phyloP scores from a whole-genome alignment of 352 stramenopile species.

The Phytophthora pluvialis region DNA sequence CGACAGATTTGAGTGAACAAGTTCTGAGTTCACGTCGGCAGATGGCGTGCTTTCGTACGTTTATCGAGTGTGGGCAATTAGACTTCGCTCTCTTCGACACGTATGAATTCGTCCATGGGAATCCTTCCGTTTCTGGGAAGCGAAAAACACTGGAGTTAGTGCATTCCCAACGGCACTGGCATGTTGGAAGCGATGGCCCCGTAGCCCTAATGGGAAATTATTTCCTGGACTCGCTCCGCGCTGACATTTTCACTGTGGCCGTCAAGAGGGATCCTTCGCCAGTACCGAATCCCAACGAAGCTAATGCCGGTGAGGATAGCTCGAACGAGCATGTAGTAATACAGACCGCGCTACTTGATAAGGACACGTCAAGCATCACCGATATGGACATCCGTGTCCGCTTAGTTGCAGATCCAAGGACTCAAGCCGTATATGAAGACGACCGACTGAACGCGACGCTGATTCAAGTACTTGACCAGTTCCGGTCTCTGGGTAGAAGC shows the following conservation, averaged over 20 bases:
- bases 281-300: neutral
- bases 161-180: constrained; percentile 37
- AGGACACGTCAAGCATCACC: constrained; percentile 47
- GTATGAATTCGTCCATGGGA: constrained; percentile 42
- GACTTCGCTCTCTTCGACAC: constrained; percentile 83
- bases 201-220: constrained; percentile 87
- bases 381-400: constrained; percentile 59
- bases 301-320: neutral
- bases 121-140: neutral
- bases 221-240: constrained; percentile 78
- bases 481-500: constrained; percentile 4
- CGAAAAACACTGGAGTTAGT: constrained; percentile 45
- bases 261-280: neutral
- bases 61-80: constrained; percentile 45
- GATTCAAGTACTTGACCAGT: constrained; percentile 37
- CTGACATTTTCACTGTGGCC: constrained; percentile 68
- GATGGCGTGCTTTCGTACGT: constrained; percentile 68
- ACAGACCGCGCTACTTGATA: constrained; percentile 53
- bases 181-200: constrained; percentile 52
- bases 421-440: constrained; percentile 44
- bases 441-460: constrained; percentile 50
- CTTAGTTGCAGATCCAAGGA: constrained; percentile 26
- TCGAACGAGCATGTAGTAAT: constrained; percentile 20
- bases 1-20: constrained; percentile 75
- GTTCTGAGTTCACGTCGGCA: constrained; percentile 65